Percentiles rank a stretch among this genome's conserved stretches.
Conservation (phyloP, 345 rosid species). For the Hibiscus mutabilis region DNA sequence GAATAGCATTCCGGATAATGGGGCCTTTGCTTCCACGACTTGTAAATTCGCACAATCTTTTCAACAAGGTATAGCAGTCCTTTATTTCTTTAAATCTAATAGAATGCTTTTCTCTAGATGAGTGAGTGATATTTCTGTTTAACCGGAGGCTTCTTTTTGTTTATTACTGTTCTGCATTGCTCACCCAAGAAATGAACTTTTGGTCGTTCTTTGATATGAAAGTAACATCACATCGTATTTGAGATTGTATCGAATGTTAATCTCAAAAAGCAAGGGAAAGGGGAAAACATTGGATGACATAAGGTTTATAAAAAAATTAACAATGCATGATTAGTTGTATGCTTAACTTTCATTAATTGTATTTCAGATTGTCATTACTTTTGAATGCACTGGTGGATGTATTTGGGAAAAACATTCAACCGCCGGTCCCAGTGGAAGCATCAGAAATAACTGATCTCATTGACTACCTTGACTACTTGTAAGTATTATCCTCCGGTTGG, state of each 20-base stretch:
- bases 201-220: neutral
- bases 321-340: neutral
- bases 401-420: slow-evolving; percentile 65
- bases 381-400: slow-evolving; percentile 65
- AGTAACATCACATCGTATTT: neutral
- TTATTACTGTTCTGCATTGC: neutral
- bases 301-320: neutral
- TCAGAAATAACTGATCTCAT: slow-evolving; percentile 80
- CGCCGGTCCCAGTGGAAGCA: slow-evolving; percentile 53
- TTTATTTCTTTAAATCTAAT: neutral
- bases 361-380: slow-evolving; percentile 58
- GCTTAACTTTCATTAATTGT: slow-evolving; percentile 1
- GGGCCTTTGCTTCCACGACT: slow-evolving; percentile 95
- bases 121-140: neutral
- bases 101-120: neutral
- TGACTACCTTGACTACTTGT: slow-evolving; percentile 90
- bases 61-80: slow-evolving; percentile 61
- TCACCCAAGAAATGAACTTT: neutral
- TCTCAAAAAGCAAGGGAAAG: neutral
- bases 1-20: slow-evolving; percentile 93
- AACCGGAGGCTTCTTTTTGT: neutral
- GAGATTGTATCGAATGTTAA: neutral
- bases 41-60: slow-evolving; percentile 78
- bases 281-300: neutral
- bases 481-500: slow-evolving; percentile 23